These are phyloP conservation scores for Coniochaeta prunicola DNA, from an alignment of 2,329 filamentous ascomycete genomes.

Conservation along the genomic window DNA sequence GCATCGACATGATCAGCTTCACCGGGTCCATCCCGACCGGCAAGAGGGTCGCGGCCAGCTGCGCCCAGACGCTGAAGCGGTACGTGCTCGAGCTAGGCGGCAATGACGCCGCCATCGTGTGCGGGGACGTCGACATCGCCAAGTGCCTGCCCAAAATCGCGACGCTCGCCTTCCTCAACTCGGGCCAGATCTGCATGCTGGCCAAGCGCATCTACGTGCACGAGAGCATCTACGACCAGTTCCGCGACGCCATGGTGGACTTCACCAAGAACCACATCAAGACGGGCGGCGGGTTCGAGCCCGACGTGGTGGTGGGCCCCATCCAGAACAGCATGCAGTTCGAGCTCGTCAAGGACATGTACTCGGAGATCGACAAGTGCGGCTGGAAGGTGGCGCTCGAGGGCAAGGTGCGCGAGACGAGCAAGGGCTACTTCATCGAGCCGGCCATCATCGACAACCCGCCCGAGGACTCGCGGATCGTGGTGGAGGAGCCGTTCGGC, in stretches of 20 bases:
- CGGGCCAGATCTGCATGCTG: conserved; percentile 47
- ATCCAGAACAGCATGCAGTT: conserved; percentile 53
- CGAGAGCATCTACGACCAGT: conserved; percentile 40
- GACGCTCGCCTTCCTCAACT: conserved; percentile 47
- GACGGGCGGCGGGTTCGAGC: conserved; percentile 33
- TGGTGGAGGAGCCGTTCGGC: conserved; percentile 45
- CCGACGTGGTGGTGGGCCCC: conserved; percentile 39
- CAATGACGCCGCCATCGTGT: conserved; percentile 48
- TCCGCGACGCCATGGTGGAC: conserved; percentile 37
- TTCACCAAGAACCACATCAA: conserved; percentile 35
- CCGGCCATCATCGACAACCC: conserved; percentile 57
- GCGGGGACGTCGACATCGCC: conserved; percentile 40
- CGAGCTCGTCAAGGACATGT: conserved; percentile 43
- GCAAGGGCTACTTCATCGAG: conserved; percentile 47
- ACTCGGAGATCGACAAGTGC: conserved; percentile 37
- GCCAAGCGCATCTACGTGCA: conserved; percentile 49
- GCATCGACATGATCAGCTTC: conserved; percentile 50
- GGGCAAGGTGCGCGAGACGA: conserved; percentile 23
- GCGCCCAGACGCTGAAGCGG: conserved; percentile 43
- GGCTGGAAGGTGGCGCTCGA: conserved; percentile 38
- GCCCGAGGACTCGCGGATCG: conserved; percentile 46
- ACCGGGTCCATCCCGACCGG: conserved; percentile 46
- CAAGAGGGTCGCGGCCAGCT: conserved; percentile 28
- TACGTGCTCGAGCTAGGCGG: conserved; percentile 48
- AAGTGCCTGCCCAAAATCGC: conserved; percentile 32